phyloP scores from a whole-genome alignment of 305 asterid genomes.

The Fraxinus angustifolia region DNA sequence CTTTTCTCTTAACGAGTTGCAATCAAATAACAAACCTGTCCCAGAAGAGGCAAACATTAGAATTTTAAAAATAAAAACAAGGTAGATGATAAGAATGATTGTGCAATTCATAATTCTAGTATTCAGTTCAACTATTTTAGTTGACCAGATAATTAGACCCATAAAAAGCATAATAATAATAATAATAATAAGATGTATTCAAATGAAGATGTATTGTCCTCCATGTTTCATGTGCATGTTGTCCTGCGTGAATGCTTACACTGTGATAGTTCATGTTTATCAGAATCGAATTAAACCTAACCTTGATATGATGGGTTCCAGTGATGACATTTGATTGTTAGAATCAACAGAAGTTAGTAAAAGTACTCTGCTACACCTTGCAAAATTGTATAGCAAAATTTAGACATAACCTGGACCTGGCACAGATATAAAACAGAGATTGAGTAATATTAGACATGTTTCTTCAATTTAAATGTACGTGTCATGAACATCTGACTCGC shows the following conservation, averaged over 20 bases:
- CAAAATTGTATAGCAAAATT: not conserved
- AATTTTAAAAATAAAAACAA: not conserved
- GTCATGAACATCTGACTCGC: not conserved
- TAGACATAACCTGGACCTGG: not conserved
- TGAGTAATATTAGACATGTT: not conserved
- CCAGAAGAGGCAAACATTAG: not conserved
- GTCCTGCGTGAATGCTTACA: not conserved
- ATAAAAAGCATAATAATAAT: too few relatives aligned
- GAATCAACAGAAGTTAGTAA: not conserved
- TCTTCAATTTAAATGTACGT: not conserved
- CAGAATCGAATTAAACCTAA: not conserved
- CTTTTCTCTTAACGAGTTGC: not conserved
- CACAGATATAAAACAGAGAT: not conserved
- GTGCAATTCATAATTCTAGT: not conserved
- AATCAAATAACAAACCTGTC: not conserved
- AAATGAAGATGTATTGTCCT: not conserved
- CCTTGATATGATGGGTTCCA: not conserved
- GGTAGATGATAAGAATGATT: not conserved
- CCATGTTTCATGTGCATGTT: not conserved
- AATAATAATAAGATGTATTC: not conserved
- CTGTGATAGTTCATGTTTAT: not conserved
- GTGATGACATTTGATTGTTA: not conserved
- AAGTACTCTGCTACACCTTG: not conserved
- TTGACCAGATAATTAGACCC: not conserved
- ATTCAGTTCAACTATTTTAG: not conserved